These are phyloP conservation scores for Priceomyces haplophilus DNA, from an alignment of 805 yeast genomes.

Conservation along the genomic window DNA sequence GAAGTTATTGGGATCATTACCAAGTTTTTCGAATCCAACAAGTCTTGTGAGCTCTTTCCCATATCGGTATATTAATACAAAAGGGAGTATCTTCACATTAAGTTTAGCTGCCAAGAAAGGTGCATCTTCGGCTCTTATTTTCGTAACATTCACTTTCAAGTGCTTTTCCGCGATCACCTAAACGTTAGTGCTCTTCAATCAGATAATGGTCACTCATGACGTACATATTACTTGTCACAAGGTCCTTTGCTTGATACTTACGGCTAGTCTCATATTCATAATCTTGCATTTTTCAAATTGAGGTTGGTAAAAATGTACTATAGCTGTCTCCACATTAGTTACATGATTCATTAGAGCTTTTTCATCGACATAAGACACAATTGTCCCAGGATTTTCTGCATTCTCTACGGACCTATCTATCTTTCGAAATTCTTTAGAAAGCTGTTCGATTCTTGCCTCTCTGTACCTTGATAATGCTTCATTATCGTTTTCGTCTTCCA, in stretches of 20 bases:
- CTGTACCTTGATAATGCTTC: conserved; percentile 47
- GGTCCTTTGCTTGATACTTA: conserved; percentile 6
- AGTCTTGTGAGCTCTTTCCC: conserved; percentile 60
- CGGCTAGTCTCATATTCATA: conserved; percentile 47
- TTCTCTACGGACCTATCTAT: conserved; percentile 30
- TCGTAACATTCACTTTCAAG: conserved; percentile 49
- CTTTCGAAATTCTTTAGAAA: conserved; percentile 42
- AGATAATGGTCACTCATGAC: too few species aligned
- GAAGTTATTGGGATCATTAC: conserved; percentile 46
- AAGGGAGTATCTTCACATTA: conserved; percentile 66
- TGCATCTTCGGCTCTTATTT: conserved; percentile 59
- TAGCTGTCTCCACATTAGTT: conserved; percentile 36
- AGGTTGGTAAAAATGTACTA: conserved; percentile 65
- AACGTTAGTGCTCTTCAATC: conserved; percentile 7
- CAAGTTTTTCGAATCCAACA: conserved; percentile 67
- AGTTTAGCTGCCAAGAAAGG: conserved; percentile 71
- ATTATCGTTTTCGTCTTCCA: conserved; percentile 47
- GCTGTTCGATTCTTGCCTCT: conserved; percentile 60
- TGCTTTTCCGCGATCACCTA: conserved; percentile 54
- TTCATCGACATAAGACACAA: conserved; percentile 47
- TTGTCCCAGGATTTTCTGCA: conserved; percentile 41
- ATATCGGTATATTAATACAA: conserved; percentile 55
- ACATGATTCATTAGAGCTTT: conserved; percentile 54
- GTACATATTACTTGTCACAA: too few species aligned
- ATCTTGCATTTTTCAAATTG: conserved; percentile 57